phyloP scores from a whole-genome alignment of 164 flowering plant species.

The Litsea cubeba region DNA sequence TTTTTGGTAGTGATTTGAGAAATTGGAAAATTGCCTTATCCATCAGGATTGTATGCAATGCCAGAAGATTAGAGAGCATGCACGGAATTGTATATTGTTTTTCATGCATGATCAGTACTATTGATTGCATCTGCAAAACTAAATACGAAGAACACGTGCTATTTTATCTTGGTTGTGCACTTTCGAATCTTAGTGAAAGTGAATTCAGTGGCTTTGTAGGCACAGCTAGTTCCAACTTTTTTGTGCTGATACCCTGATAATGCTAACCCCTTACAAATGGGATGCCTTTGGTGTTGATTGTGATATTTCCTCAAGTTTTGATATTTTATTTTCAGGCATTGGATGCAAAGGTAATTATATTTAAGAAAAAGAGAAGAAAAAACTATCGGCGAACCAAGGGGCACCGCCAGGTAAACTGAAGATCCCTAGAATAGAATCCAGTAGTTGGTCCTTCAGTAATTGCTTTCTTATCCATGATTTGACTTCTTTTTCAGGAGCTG shows the following conservation, averaged over 20 bases:
- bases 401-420: conserved; percentile 77
- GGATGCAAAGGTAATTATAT: conserved; percentile 93
- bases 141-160: too few relatives aligned
- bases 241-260: neutral
- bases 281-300: neutral
- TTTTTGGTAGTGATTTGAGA: neutral
- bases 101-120: neutral
- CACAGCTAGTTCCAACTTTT: too few relatives aligned
- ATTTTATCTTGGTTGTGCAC: too few relatives aligned
- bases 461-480: conserved; percentile 9
- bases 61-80: neutral
- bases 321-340: conserved; percentile 55
- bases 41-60: neutral
- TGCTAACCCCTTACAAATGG: neutral
- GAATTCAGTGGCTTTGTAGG: too few relatives aligned
- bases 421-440: neutral
- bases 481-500: conserved; percentile 51
- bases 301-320: neutral
- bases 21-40: neutral
- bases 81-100: neutral
- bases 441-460: neutral
- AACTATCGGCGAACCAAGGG: conserved; percentile 92
- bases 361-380: conserved; percentile 97
- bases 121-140: too few relatives aligned
- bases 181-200: too few relatives aligned